Evolutionary conservation across 208 protist genomes (phyloP), one percentile per base, ranked within the genome.

Genomic region (Spongospora subterranea): DNA sequence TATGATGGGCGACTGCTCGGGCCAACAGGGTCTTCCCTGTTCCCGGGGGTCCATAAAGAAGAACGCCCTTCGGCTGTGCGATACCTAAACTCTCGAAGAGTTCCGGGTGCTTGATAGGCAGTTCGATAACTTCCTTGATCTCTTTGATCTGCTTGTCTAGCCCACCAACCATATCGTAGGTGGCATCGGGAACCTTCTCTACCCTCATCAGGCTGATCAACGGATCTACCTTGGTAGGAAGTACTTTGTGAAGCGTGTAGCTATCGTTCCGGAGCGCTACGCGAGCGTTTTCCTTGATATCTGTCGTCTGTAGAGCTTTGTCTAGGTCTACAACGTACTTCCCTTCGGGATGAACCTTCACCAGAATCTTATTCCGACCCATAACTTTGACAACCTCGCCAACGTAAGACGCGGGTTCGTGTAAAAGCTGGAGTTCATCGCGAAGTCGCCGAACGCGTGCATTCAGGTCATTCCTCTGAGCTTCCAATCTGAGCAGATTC

Each of bases 151-250:
- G 99, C 71, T 99, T 97, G 89, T 98, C 97, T 11, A 99, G 96
- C 40, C 99, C 99, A 89, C 99, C 99, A 91, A 99, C 90, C 95
- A 99, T 98, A 90, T 99, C 99, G 95, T 99, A 99, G 0, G 99
- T 99, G 11, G 98, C 98, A 92, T 99, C 98, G 90, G 98, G 98
- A 0, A 99, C 98, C 95, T 99, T 99, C 94, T 99, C 99, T 17
- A 99, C 98, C 93, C 98, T 98, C 98, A 99, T 99, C 35, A 99
- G 96, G 0, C 95, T 97, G 1, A 99, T 98, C 1, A 99, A 95
- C 20, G 98, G 98, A 93, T 99, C 98, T 29, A 95, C 92, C 88
- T 94, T 93, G 0, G 90, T 88, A 6, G 94, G 94, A 29, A 96
- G 89, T n/a, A 96, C 93, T 45, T 94, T 98, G 95, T 99, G 98